These are phyloP conservation scores for Kuraishia floccosa DNA, from an alignment of 805 yeast species.

Conservation along the genomic window DNA sequence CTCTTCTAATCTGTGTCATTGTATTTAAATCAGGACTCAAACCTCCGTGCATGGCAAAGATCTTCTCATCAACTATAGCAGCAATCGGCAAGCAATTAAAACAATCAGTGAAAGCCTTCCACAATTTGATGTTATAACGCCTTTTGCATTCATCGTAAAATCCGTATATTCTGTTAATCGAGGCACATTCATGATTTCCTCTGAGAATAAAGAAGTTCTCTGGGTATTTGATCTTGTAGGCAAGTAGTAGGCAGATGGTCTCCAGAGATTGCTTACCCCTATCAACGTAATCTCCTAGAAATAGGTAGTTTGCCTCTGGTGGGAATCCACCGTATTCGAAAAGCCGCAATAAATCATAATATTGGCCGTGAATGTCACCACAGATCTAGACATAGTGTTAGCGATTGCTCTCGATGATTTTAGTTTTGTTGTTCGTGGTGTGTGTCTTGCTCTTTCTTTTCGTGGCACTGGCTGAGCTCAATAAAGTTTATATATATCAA, in stretches of 20 bases:
- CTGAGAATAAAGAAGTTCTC: slow-evolving; percentile 94
- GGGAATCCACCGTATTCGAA: slow-evolving; percentile 99
- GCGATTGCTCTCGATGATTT: not conserved
- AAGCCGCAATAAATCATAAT: slow-evolving; percentile 87
- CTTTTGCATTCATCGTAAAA: slow-evolving; percentile 98
- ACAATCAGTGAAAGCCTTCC: slow-evolving; percentile 98
- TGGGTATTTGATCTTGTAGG: slow-evolving; percentile 96
- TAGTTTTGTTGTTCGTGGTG: not conserved
- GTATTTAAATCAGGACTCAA: slow-evolving; percentile 93
- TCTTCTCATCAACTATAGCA: slow-evolving; percentile 95
- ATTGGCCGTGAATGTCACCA: slow-evolving; percentile 98
- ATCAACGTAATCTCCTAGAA: slow-evolving; percentile 95
- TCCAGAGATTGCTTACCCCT: slow-evolving; percentile 97
- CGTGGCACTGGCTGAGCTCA: too few relatives aligned
- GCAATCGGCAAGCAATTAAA: slow-evolving; percentile 98
- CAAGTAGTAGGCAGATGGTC: slow-evolving; percentile 86
- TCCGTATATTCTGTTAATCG: slow-evolving; percentile 95
- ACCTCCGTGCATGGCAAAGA: slow-evolving; percentile 99
- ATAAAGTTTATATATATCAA: too few relatives aligned
- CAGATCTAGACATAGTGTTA: slow-evolving; percentile 36
- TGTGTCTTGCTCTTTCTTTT: slow-evolving; percentile 8
- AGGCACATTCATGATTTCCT: slow-evolving; percentile 98
- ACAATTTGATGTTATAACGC: slow-evolving; percentile 93
- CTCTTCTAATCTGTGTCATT: slow-evolving; percentile 98
- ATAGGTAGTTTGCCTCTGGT: slow-evolving; percentile 94